Percentiles rank a stretch among this genome's conserved stretches.
These are phyloP conservation scores for Toxicodendron radicans DNA, from an alignment of 345 rosid species.

Conservation along the genomic window DNA sequence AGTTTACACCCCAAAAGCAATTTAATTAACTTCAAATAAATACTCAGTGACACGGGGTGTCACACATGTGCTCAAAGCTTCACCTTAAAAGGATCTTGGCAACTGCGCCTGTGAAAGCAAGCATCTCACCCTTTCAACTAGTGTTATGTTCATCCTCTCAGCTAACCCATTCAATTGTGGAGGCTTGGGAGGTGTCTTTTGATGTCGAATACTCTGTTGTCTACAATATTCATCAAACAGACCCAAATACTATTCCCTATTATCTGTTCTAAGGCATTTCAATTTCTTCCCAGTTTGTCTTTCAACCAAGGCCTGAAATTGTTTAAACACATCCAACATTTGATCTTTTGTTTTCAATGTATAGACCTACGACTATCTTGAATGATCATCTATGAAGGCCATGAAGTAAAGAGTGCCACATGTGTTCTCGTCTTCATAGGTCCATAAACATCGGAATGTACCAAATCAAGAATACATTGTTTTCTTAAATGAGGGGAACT, in stretches of 20 bases:
- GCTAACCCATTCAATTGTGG: not conserved
- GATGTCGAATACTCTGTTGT: not conserved
- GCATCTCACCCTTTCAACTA: no score
- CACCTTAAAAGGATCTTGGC: no score
- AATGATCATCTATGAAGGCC: not conserved
- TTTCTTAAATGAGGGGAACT: not conserved
- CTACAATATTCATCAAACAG: not conserved
- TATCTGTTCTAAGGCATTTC: not conserved
- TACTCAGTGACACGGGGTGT: no score
- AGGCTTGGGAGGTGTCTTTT: not conserved
- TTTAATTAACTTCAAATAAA: no score
- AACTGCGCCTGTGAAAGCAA: no score
- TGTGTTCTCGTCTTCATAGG: not conserved
- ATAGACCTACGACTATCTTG: not conserved
- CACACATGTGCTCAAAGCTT: no score
- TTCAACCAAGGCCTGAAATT: not conserved
- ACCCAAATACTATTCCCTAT: not conserved
- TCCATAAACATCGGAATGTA: not conserved
- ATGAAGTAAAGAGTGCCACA: not conserved
- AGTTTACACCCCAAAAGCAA: no score
- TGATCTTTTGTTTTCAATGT: not conserved
- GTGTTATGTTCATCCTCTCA: no score
- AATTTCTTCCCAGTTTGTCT: not conserved
- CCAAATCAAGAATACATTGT: not conserved
- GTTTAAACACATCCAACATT: not conserved